A percentile compares a stretch with the other conserved stretches of the same genome.
Evolutionary conservation across 176 grass and related monocot species (phyloP).

Genomic region (Puccinellia tenuiflora): DNA sequence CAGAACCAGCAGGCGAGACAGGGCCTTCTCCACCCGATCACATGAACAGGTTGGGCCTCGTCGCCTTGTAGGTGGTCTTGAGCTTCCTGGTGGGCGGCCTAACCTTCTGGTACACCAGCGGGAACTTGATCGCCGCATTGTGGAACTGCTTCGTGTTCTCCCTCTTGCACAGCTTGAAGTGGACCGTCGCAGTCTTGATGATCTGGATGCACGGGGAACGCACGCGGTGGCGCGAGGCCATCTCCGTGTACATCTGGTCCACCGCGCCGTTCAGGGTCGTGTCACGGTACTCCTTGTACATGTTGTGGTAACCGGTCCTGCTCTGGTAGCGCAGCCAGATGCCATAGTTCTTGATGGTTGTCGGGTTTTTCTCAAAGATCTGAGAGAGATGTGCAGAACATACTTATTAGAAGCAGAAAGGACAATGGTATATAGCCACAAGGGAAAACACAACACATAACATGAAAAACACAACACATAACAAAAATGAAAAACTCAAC

Average conservation of each 20-base stretch:
- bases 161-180: constrained; percentile 67
- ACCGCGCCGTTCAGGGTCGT: constrained; percentile 71
- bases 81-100: constrained; percentile 77
- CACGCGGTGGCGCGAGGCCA: constrained; percentile 83
- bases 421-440: too few species aligned
- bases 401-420: background rate
- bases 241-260: constrained; percentile 89
- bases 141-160: constrained; percentile 92
- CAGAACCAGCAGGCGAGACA: background rate
- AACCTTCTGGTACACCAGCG: constrained; percentile 73
- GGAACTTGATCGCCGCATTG: constrained; percentile 67
- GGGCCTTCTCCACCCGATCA: background rate
- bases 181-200: constrained; percentile 62
- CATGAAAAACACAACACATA: too few species aligned
- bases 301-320: constrained; percentile 83
- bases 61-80: constrained; percentile 91
- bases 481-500: too few species aligned
- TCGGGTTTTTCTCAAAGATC: constrained; percentile 78
- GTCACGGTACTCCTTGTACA: constrained; percentile 91
- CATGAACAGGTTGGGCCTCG: constrained; percentile 87
- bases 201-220: constrained; percentile 71
- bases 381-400: background rate
- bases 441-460: too few species aligned
- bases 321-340: constrained; percentile 88
- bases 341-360: constrained; percentile 83